Base-by-base conservation (phyloP, 2,329 filamentous ascomycete species). In the Botryotinia narcissicola region DNA sequence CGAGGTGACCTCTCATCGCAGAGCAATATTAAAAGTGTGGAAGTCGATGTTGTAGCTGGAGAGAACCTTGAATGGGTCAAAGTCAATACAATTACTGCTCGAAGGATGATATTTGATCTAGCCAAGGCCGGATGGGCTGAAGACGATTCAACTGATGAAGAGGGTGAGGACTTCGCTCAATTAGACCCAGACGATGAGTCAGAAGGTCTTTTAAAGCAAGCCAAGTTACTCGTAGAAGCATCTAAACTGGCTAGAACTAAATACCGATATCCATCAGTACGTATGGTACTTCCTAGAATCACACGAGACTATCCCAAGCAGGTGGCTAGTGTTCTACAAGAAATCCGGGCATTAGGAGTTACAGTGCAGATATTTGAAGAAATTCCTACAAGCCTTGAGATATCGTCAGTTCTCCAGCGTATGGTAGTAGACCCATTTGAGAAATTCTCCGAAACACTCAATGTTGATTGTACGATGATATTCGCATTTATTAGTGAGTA, bases 41-140 rank as follows among this genome's bases (percentile, higher is more conserved):
- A 73, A 70, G 89, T 92, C 6, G 91, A 93, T 81, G 87, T 92
- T 63, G 87, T 93, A 40, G 86, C 88, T 2, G 84, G 88, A 73
- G 86, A 88, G 79, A 91, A 91, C 18, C 82, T 85, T 73, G 86
- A 89, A 77, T 93, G 91, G 91, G 86, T 90, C 71, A 92, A 92
- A 80, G 87, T 93, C 1, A 91, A 89, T 8, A 90, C 89, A 7
- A 83, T 91, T 37, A 90, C 88, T 0, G 87, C 91, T 76, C 88
- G 86, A 73, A 84, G 90, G 70, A 82, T 93, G 44, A 81, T 92
- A 29, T 91, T 90, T 78, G 91, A 93, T 77, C 85, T 92, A 75
- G 91, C 91, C 5, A 91, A 92, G 80, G 86, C 90, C 73, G 90
- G 91, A 18, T 91, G 89, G 86, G 87, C 89, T 76, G 81, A 75